These are phyloP conservation scores for Pythium dissotocum DNA, from an alignment of 352 stramenopile genomes.

Conservation along the genomic window DNA sequence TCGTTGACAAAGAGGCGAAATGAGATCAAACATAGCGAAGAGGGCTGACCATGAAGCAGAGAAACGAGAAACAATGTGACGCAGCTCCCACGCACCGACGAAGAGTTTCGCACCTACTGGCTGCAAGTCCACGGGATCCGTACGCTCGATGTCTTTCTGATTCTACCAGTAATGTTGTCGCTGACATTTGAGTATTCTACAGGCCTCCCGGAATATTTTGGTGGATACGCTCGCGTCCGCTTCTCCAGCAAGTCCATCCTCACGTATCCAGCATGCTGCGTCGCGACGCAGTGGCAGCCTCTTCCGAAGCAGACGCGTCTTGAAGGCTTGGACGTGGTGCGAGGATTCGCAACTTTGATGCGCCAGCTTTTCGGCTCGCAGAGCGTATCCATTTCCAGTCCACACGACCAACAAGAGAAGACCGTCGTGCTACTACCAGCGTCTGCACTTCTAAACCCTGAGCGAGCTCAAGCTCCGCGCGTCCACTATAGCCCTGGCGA, in stretches of 20 bases:
- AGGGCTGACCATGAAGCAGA: not conserved
- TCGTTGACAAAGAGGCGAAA: not conserved
- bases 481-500: not conserved
- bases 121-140: constrained; percentile 39
- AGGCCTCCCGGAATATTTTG: constrained; percentile 37
- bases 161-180: not conserved
- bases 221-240: constrained; percentile 39
- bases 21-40: not conserved
- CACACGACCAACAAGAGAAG: constrained; percentile 23
- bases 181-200: not conserved
- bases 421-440: constrained; percentile 26
- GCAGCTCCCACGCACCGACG: constrained; percentile 27
- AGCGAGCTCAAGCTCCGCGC: not conserved
- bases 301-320: constrained; percentile 39
- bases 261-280: constrained; percentile 47
- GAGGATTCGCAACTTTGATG: constrained; percentile 30
- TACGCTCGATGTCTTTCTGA: constrained; percentile 14
- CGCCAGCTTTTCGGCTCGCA: constrained; percentile 32
- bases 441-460: constrained; percentile 19
- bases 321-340: constrained; percentile 33
- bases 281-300: constrained; percentile 36
- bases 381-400: constrained; percentile 20
- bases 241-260: constrained; percentile 36
- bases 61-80: constrained; percentile 11
- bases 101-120: constrained; percentile 44